Percentiles rank a stretch among this genome's conserved stretches.
Conservation (phyloP, 441 rosid species). For the Metrosideros polymorpha region DNA sequence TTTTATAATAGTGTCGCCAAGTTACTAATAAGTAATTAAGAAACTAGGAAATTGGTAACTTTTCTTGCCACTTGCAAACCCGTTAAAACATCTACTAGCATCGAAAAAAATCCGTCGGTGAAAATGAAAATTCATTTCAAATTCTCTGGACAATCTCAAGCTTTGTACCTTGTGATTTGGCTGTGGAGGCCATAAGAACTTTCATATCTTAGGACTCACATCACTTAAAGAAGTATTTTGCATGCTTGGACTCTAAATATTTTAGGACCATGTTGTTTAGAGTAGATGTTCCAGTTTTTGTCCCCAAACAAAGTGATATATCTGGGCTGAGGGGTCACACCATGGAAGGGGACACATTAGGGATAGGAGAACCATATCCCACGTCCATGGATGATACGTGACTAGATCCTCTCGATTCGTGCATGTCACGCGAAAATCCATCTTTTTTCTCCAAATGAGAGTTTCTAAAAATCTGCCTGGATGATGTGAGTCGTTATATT, state of each 20-base stretch:
- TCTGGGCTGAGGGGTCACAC: background rate
- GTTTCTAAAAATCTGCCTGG: rapidly evolving
- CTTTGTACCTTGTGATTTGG: background rate
- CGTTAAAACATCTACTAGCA: background rate
- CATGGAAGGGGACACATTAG: background rate
- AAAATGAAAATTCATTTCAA: background rate
- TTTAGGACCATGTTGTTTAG: background rate
- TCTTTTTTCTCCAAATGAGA: background rate
- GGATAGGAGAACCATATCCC: background rate
- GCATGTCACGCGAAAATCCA: background rate
- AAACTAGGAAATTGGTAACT: background rate
- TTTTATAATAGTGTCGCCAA: background rate
- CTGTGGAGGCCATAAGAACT: background rate
- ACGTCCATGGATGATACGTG: background rate
- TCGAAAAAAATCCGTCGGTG: background rate
- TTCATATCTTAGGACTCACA: background rate
- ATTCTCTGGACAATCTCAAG: background rate
- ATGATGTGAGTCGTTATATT: background rate
- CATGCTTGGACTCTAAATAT: background rate
- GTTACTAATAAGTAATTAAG: background rate
- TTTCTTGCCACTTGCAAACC: background rate
- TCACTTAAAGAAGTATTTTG: background rate
- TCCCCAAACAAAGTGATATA: background rate
- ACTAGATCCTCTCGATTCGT: background rate
- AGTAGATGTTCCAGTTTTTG: background rate